Evolutionary conservation across 345 rosid species (phyloP).

Genomic region (Adansonia digitata): DNA sequence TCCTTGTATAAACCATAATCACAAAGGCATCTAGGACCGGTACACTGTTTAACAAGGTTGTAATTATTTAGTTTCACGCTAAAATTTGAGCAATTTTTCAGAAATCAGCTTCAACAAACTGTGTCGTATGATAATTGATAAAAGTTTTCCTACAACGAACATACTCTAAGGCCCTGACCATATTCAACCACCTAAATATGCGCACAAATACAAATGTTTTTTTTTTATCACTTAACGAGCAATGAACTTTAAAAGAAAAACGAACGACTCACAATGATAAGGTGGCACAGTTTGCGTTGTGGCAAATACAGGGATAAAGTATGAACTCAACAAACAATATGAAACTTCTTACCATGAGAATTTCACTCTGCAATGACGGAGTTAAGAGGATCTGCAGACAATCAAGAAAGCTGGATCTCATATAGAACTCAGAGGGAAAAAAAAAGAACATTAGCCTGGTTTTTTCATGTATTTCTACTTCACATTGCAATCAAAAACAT

Average conservation of each 20-base stretch:
- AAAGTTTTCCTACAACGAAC: background rate
- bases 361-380: background rate
- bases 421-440: background rate
- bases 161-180: background rate
- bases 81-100: conserved; percentile 6
- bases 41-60: background rate
- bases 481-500: background rate
- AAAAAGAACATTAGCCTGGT: background rate
- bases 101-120: background rate
- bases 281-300: too few species aligned
- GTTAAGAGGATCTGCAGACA: background rate
- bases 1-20: background rate
- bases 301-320: background rate
- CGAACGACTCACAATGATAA: background rate
- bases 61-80: conserved; percentile 6
- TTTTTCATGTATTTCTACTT: background rate
- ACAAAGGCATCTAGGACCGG: background rate
- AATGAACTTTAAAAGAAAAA: background rate
- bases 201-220: background rate
- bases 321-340: background rate
- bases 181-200: background rate
- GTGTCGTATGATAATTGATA: background rate
- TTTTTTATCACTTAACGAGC: too few species aligned
- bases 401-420: background rate
- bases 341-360: background rate